phyloP scores from a whole-genome alignment of 805 yeast genomes.

The Yarrowia sp. region DNA sequence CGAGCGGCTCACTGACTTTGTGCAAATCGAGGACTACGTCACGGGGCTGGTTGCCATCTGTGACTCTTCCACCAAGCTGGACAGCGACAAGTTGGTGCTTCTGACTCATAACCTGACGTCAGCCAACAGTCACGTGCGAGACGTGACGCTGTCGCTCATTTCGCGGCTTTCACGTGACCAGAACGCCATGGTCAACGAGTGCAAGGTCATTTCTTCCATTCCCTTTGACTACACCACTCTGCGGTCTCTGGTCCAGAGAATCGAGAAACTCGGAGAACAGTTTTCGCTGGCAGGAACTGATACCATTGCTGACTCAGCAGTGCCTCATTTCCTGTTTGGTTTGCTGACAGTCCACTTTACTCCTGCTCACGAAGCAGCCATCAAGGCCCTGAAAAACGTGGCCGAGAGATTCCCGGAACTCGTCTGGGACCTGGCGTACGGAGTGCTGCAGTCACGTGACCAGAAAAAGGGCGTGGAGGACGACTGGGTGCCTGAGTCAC shows the following conservation, averaged over 20 bases:
- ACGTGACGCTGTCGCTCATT: neutral
- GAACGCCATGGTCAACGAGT: slow-evolving; percentile 40
- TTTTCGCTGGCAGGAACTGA: slow-evolving; percentile 51
- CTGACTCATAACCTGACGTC: neutral
- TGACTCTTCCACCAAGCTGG: neutral
- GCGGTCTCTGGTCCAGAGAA: slow-evolving; percentile 75
- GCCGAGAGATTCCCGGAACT: slow-evolving; percentile 53
- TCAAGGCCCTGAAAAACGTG: slow-evolving; percentile 62
- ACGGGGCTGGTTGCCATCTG: neutral
- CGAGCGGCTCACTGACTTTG: neutral
- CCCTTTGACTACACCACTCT: slow-evolving; percentile 73
- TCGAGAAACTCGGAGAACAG: slow-evolving; percentile 62
- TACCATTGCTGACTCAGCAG: slow-evolving; percentile 46
- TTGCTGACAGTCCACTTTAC: slow-evolving; percentile 75
- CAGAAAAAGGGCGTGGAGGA: slow-evolving; percentile 39
- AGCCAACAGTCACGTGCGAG: neutral
- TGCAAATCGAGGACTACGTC: neutral
- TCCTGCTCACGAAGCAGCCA: slow-evolving; percentile 83
- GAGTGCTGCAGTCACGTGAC: slow-evolving; percentile 48
- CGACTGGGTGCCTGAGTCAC: slow-evolving; percentile 29
- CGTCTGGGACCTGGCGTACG: slow-evolving; percentile 63
- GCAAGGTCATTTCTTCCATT: slow-evolving; percentile 65
- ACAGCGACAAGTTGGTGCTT: neutral
- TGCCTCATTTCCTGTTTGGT: slow-evolving; percentile 67
- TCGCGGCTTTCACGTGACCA: slow-evolving; percentile 21